Conservation (phyloP, 108 stramenopile genomes). For the Cyclotella baltica region DNA sequence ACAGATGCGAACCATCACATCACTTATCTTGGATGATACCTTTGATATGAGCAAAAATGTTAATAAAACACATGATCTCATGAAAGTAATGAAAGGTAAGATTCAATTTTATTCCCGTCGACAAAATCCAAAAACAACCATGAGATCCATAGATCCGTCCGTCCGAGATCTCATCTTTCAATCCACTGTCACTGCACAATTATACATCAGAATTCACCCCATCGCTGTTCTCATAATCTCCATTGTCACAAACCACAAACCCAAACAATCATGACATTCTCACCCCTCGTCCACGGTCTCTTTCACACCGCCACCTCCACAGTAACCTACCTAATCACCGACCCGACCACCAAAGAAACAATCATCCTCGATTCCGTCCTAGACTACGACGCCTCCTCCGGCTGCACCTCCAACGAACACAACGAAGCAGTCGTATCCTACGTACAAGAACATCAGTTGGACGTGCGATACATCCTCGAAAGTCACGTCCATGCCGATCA, state of each 20-base stretch:
- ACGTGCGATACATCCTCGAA: slow-evolving; percentile 50
- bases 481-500: slow-evolving; percentile 62
- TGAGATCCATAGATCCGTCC: not conserved
- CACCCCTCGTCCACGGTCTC: slow-evolving; percentile 35
- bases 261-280: slow-evolving; percentile 2
- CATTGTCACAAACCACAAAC: not conserved
- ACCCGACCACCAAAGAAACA: slow-evolving; percentile 29
- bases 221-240: not conserved
- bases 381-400: slow-evolving; percentile 51
- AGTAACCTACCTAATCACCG: slow-evolving; percentile 52
- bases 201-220: not conserved
- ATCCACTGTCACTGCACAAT: not conserved
- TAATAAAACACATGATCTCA: too few relatives aligned
- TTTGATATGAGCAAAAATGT: too few relatives aligned
- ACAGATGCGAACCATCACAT: too few relatives aligned
- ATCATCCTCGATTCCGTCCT: slow-evolving; percentile 58
- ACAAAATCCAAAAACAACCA: too few relatives aligned
- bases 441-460: slow-evolving; percentile 14
- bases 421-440: slow-evolving; percentile 30
- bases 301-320: slow-evolving; percentile 48
- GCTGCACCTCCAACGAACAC: slow-evolving; percentile 45
- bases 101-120: too few relatives aligned
- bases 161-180: not conserved
- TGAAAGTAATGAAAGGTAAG: not conserved
- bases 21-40: too few relatives aligned